Base-by-base conservation (phyloP, 495 filamentous ascomycete genomes). In the Wilcoxina mikolae region DNA sequence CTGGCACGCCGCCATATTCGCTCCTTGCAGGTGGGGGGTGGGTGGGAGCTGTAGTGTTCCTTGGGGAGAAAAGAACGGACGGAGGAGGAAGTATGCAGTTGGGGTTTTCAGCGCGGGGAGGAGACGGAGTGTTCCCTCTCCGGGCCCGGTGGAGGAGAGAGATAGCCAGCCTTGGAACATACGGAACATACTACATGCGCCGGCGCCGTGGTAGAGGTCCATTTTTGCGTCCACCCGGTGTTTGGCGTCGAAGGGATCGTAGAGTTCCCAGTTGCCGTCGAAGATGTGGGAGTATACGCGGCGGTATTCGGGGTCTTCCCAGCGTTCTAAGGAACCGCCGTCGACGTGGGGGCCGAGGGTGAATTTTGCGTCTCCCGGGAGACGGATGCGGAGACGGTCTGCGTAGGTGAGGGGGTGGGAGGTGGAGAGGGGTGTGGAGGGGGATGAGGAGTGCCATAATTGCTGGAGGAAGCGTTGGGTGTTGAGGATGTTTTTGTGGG, bases 151-250 rank as follows among this genome's bases (percentile, higher is more conserved):
- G 29, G 72, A 66, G 33, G 83, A 88, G 76, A 94, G 84, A 33
- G 81, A 79, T 23, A 94, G 69, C 87, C 87, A 94, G 11, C 85
- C 87, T 63, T 94, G 87, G 60, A 83, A 89, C 75, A 87, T 86
- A 3, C 88, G 75, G 68, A 89, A 84, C 78, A 88, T 87, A 4
- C 77, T 82, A 68, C 85, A 90, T 11, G 82, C 79, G 0, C 87
- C 87, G 0, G 85, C 75, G 2, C 88, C 88, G 54, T 87, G 77
- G 67, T 95, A 88, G 47, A 91, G 64, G 61, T 94, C 82, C 61
- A 79, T 81, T 22, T 78, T 74, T 17, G 81, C 87, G 0, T 68
- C 66, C 3, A 90, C 67, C 18, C 88, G 73, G 57, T 78, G 78
- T 56, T 76, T 78, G 2, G 78, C 79, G 59, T 94, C 85, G 76